A percentile compares a stretch with the other conserved stretches of the same genome.
Conservation (phyloP, 2,329 filamentous ascomycete species). For the Sclerotinia spermophila region DNA sequence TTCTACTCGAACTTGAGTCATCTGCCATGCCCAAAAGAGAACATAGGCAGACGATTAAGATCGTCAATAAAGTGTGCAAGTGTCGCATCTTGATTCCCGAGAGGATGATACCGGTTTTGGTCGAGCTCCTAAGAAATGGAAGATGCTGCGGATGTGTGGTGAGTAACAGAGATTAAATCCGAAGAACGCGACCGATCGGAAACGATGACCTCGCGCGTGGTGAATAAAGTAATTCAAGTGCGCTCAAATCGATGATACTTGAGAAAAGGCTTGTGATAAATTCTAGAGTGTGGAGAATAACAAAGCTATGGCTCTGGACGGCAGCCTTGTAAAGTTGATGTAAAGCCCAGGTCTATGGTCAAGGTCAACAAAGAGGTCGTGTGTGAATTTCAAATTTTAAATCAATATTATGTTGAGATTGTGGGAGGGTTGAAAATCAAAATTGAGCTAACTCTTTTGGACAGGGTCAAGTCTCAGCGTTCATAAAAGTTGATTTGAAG, state of each 20-base stretch:
- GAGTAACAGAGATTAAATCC: not conserved
- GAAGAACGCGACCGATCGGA: not conserved
- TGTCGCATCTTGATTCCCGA: not conserved
- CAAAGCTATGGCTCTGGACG: not conserved
- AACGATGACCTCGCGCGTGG: not conserved
- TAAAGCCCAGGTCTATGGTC: not conserved
- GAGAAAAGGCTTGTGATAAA: not conserved
- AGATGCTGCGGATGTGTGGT: not conserved
- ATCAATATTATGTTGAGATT: not conserved
- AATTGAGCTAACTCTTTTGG: not conserved
- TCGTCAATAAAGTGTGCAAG: not conserved
- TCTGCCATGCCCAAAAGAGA: not conserved
- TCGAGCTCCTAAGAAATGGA: not conserved
- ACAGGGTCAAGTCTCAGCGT: not conserved
- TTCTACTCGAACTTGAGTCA: not conserved
- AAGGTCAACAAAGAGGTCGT: not conserved
- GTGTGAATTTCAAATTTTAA: not conserved
- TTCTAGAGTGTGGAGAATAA: not conserved
- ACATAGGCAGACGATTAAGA: not conserved
- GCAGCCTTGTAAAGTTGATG: not conserved
- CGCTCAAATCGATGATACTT: not conserved
- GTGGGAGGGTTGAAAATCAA: not conserved
- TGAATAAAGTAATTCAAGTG: not conserved
- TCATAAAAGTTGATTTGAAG: too few relatives aligned
- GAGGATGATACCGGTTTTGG: not conserved